phyloP scores from a whole-genome alignment of 345 rosid species.

The Eucalyptus cloeziana region DNA sequence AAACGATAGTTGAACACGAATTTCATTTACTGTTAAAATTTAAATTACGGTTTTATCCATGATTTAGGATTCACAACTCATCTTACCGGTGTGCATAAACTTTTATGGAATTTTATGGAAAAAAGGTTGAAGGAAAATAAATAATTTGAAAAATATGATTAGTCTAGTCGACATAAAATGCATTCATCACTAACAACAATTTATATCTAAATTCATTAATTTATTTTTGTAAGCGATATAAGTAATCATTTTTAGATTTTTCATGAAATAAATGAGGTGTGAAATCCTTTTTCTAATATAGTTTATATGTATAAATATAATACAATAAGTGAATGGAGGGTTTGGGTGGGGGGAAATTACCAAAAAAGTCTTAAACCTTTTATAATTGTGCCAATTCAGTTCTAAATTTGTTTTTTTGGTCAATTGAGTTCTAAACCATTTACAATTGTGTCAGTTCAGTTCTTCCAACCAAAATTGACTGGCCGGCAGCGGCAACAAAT shows the following conservation, averaged over 20 bases:
- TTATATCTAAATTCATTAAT: accelerated
- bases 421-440: accelerated
- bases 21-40: neutral
- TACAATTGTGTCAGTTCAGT: accelerated
- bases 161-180: neutral
- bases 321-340: neutral
- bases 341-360: neutral
- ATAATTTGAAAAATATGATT: neutral
- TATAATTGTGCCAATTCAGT: accelerated
- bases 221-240: accelerated
- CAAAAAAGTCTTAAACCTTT: too few species aligned
- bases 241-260: neutral
- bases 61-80: neutral
- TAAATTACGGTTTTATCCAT: neutral
- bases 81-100: accelerated
- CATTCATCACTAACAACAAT: accelerated
- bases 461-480: accelerated
- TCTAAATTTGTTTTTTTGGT: accelerated
- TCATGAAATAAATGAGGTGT: accelerated
- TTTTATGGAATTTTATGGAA: neutral
- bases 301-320: neutral
- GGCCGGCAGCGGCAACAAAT: accelerated
- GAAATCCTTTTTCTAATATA: neutral
- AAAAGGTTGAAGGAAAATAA: neutral
- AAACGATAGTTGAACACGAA: neutral